Percentiles rank a stretch among this genome's conserved stretches.
Conservation (phyloP, 2,329 filamentous ascomycete species). For the Pseudogymnoascus sp. region DNA sequence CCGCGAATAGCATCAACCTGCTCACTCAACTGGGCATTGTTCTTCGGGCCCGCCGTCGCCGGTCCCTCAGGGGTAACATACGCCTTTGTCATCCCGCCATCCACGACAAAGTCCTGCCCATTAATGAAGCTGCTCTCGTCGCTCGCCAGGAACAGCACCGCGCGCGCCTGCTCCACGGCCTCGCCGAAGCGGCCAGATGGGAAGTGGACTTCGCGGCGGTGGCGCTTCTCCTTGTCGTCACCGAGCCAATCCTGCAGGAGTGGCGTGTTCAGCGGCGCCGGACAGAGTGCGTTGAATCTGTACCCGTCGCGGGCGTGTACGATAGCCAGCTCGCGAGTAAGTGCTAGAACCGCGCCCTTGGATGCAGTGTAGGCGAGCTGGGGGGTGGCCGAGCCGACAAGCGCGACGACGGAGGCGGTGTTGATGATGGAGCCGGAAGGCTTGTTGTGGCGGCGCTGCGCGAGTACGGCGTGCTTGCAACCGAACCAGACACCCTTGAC, state of each 20-base stretch:
- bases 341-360: constrained; percentile 67
- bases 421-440: constrained; percentile 65
- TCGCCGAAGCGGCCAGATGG: constrained; percentile 70
- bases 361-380: constrained; percentile 71
- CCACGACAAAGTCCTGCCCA: constrained; percentile 81
- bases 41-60: constrained; percentile 46
- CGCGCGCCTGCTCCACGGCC: constrained; percentile 70
- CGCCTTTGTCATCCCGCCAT: constrained; percentile 91
- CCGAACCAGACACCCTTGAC: constrained; percentile 77
- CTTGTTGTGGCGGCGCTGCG: constrained; percentile 62
- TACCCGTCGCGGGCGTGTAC: constrained; percentile 69
- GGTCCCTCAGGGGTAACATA: constrained; percentile 67
- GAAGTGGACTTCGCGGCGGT: constrained; percentile 68
- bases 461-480: constrained; percentile 64
- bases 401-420: constrained; percentile 64
- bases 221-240: constrained; percentile 62
- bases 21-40: constrained; percentile 29
- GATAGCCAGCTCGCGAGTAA: constrained; percentile 69
- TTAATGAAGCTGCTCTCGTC: constrained; percentile 72
- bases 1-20: constrained; percentile 28
- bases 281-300: constrained; percentile 68
- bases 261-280: constrained; percentile 68
- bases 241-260: constrained; percentile 72
- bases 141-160: constrained; percentile 66
- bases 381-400: constrained; percentile 66